phyloP scores from a whole-genome alignment of 140 eudicot species.

The Stevia rebaudiana region DNA sequence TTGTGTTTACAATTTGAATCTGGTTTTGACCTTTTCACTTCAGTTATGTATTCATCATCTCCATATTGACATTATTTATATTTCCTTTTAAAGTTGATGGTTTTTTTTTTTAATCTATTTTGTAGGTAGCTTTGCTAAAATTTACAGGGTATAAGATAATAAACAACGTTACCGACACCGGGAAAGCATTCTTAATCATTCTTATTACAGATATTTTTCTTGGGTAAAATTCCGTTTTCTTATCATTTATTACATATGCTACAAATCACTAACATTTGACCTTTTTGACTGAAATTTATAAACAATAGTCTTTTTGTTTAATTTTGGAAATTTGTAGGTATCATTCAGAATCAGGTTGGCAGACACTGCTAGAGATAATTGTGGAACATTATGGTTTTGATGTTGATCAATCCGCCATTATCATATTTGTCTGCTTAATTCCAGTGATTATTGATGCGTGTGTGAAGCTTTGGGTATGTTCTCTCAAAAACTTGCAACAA shows the following conservation, averaged over 20 bases:
- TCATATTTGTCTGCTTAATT: conserved; percentile 64
- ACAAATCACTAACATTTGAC: not conserved
- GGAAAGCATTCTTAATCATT: conserved; percentile 87
- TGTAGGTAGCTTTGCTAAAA: conserved; percentile 93
- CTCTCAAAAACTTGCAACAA: not conserved
- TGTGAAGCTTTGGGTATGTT: conserved; percentile 94
- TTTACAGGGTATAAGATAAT: conserved; percentile 92
- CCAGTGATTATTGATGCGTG: conserved; percentile 85
- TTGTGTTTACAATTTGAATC: not conserved
- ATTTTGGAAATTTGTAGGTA: conserved; percentile 50
- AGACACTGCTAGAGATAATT: conserved; percentile 63
- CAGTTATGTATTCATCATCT: not conserved
- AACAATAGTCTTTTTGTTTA: not conserved
- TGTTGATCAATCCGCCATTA: conserved; percentile 71
- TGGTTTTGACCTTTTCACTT: not conserved
- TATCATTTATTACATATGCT: too few relatives aligned
- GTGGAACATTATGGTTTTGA: conserved; percentile 92
- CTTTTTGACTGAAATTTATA: not conserved
- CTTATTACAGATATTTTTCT: conserved; percentile 79
- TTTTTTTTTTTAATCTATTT: conserved; percentile 2
- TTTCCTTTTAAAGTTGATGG: not conserved
- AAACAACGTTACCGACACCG: conserved; percentile 78
- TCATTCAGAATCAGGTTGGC: conserved; percentile 98
- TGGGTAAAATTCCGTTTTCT: conserved; percentile 58
- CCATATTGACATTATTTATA: not conserved